Percentiles rank a stretch among this genome's conserved stretches.
Conservation (phyloP, 352 stramenopile genomes). For the Globisporangium polare region DNA sequence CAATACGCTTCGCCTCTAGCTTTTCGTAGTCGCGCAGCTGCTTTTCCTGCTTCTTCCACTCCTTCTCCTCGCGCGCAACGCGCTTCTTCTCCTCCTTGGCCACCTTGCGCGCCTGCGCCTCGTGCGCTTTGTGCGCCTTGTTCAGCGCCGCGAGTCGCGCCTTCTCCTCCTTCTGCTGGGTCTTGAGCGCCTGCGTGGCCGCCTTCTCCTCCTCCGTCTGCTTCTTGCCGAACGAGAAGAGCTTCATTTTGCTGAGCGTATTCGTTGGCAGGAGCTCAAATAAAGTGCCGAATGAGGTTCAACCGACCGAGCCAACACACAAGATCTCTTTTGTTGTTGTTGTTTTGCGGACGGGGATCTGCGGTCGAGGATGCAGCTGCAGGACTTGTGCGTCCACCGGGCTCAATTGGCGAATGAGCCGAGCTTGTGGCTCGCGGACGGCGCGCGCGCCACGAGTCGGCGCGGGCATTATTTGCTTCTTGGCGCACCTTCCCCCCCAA, state of each 20-base stretch:
- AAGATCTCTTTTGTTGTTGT: slow-evolving; percentile 5
- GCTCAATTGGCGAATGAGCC: slow-evolving; percentile 8
- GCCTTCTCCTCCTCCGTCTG: slow-evolving; percentile 8
- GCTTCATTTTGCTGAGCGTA: slow-evolving; percentile 1
- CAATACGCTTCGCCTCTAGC: slow-evolving; percentile 5
- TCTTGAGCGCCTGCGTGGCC: slow-evolving; percentile 5
- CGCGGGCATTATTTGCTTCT: slow-evolving; percentile 1
- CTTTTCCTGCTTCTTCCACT: slow-evolving; percentile 21
- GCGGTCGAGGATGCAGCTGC: neutral
- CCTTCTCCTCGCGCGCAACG: slow-evolving; percentile 6
- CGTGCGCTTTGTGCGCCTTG: slow-evolving; percentile 16
- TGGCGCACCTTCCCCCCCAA: slow-evolving; percentile 1
- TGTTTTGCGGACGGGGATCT: neutral
- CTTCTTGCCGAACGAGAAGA: slow-evolving; percentile 13
- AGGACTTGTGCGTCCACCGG: neutral
- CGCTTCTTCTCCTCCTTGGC: slow-evolving; percentile 16
- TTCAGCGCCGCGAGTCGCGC: slow-evolving; percentile 16
- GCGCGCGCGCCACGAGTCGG: neutral
- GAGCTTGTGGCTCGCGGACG: neutral
- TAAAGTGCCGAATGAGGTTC: too few relatives aligned
- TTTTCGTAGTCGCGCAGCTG: slow-evolving; percentile 17
- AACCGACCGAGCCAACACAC: neutral
- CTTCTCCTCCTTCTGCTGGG: slow-evolving; percentile 18
- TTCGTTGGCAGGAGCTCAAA: neutral
- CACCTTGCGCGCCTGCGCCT: slow-evolving; percentile 3